Percentiles rank a stretch among this genome's conserved stretches.
Conservation (phyloP, 2,329 filamentous ascomycete genomes). For the Corniculantispora saksenae region DNA sequence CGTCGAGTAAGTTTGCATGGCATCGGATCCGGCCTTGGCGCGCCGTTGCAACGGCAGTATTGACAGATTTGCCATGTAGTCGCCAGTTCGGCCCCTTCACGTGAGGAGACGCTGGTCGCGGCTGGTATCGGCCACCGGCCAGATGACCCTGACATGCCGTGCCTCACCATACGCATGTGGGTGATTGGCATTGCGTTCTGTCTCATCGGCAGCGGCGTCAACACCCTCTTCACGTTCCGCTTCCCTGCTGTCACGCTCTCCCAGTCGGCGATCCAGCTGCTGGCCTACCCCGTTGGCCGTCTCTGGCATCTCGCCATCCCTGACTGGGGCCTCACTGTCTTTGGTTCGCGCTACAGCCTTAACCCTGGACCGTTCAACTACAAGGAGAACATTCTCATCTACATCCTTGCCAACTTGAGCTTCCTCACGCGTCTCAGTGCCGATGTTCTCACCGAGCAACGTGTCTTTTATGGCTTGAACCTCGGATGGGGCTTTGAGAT, state of each 20-base stretch:
- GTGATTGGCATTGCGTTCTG: constrained; percentile 39
- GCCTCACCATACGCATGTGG: constrained; percentile 42
- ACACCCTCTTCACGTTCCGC: constrained; percentile 43
- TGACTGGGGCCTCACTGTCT: constrained; percentile 31
- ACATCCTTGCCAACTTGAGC: constrained; percentile 57
- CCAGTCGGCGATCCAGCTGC: constrained; percentile 40
- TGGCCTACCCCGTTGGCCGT: constrained; percentile 46
- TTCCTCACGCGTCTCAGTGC: constrained; percentile 41
- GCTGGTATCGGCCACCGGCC: constrained; percentile 32
- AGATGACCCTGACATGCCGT: constrained; percentile 32
- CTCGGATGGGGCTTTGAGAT: constrained; percentile 52
- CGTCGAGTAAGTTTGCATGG: background rate
- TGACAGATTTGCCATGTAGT: background rate
- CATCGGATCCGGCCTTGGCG: background rate
- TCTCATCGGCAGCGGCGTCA: constrained; percentile 38
- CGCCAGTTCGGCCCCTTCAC: constrained; percentile 15
- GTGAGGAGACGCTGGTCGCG: constrained; percentile 31
- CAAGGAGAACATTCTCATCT: constrained; percentile 55
- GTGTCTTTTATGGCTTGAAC: constrained; percentile 44
- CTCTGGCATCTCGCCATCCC: constrained; percentile 36
- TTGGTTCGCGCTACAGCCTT: constrained; percentile 31
- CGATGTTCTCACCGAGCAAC: constrained; percentile 36
- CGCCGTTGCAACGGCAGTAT: background rate
- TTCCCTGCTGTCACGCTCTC: constrained; percentile 35
- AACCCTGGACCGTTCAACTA: constrained; percentile 44